These are phyloP conservation scores for Fraxinus ornus DNA, from an alignment of 305 asterid species.

Conservation along the genomic window DNA sequence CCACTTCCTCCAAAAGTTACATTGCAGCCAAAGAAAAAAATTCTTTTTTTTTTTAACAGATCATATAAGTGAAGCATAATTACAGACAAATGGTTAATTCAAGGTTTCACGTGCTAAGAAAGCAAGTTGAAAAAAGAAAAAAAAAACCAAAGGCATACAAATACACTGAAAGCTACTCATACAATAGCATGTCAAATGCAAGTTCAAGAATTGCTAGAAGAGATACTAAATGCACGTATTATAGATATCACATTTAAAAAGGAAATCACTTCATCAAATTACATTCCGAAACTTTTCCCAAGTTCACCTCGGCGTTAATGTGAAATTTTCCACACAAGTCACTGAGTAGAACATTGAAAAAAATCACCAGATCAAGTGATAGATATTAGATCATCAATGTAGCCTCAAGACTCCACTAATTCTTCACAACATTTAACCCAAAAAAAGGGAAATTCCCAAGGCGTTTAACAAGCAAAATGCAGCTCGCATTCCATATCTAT, in stretches of 20 bases:
- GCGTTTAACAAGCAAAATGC: neutral
- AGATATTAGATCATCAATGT: neutral
- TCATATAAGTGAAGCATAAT: neutral
- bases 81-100: neutral
- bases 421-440: neutral
- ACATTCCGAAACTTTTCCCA: neutral
- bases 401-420: neutral
- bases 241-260: neutral
- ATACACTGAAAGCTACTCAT: neutral
- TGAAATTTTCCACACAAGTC: neutral
- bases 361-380: neutral
- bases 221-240: neutral
- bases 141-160: neutral
- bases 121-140: neutral
- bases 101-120: neutral
- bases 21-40: neutral
- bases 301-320: neutral
- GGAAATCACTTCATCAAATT: neutral
- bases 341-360: neutral
- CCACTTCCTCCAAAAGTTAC: conserved; percentile 15
- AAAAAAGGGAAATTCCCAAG: neutral
- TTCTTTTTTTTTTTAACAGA: neutral
- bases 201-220: neutral
- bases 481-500: neutral
- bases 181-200: neutral